Evolutionary conservation across 148 eudicot species (phyloP).

Genomic region (Cornus suecica): DNA sequence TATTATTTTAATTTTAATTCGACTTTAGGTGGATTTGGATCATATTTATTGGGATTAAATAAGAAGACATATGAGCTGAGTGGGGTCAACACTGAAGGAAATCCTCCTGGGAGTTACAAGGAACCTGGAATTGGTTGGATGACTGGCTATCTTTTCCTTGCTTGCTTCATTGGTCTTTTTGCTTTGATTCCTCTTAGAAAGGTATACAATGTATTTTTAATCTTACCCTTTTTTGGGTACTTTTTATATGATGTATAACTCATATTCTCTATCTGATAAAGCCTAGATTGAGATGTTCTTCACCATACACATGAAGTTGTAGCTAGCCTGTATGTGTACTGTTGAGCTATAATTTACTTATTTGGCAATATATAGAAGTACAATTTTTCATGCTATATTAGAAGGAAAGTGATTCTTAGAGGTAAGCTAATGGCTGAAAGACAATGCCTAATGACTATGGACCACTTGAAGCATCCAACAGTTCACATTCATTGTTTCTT

Average conservation of each 20-base stretch:
- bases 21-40: slow-evolving; percentile 71
- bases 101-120: slow-evolving; percentile 59
- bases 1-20: slow-evolving; percentile 3
- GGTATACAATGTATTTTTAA: slow-evolving; percentile 24
- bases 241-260: too few relatives aligned
- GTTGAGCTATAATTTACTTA: too few relatives aligned
- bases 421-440: too few relatives aligned
- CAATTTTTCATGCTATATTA: neutral
- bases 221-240: neutral
- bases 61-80: slow-evolving; percentile 73
- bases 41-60: slow-evolving; percentile 69
- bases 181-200: slow-evolving; percentile 82
- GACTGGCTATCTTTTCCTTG: slow-evolving; percentile 64
- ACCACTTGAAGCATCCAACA: too few relatives aligned
- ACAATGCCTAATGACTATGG: too few relatives aligned
- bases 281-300: too few relatives aligned
- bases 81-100: slow-evolving; percentile 55
- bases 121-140: slow-evolving; percentile 80
- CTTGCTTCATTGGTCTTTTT: slow-evolving; percentile 78
- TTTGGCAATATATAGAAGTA: neutral
- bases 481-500: too few relatives aligned
- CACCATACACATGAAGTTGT: too few relatives aligned
- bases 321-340: too few relatives aligned
- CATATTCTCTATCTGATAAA: too few relatives aligned
- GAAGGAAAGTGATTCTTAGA: too few relatives aligned